phyloP scores from a whole-genome alignment of 768 basidiomycete species.

The Rhodocollybia butyracea region DNA sequence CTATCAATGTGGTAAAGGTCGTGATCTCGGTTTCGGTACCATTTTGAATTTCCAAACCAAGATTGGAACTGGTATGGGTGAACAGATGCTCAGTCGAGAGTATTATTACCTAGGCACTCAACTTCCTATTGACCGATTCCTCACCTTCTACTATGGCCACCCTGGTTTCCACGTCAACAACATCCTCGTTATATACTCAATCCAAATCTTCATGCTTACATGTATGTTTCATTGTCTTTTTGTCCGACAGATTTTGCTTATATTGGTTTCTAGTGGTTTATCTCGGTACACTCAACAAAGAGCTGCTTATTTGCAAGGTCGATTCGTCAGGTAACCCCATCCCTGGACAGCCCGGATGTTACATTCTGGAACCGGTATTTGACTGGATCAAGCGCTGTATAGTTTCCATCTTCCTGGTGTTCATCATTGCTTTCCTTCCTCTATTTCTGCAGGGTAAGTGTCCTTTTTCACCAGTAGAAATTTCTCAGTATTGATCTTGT shows the following conservation, averaged over 20 bases:
- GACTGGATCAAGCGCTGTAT: constrained; percentile 98
- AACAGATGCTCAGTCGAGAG: constrained; percentile 99
- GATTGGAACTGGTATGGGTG: constrained; percentile 99
- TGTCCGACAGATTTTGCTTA: constrained; percentile 9
- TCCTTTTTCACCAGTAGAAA: not conserved
- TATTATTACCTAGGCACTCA: constrained; percentile 99
- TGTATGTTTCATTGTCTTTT: constrained; percentile 45
- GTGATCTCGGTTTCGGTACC: constrained; percentile 98
- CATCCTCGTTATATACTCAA: constrained; percentile 96
- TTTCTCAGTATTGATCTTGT: not conserved
- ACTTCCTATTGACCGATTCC: constrained; percentile 95
- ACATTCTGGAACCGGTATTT: constrained; percentile 94
- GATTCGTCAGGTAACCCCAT: constrained; percentile 79
- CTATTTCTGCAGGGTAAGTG: constrained; percentile 88
- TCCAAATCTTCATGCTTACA: constrained; percentile 96
- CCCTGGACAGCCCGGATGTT: constrained; percentile 87
- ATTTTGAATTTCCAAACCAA: constrained; percentile 99
- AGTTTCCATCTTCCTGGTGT: constrained; percentile 97
- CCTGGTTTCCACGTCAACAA: constrained; percentile 99
- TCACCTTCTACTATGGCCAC: constrained; percentile 99
- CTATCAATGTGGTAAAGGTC: constrained; percentile 98
- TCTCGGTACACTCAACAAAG: constrained; percentile 95
- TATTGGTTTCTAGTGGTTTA: constrained; percentile 61
- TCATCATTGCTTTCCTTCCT: constrained; percentile 96
- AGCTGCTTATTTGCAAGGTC: constrained; percentile 82